Evolutionary conservation across 208 protist genomes (phyloP), one percentile per base, ranked within the genome.

Genomic region (Blechomonas ayalai): DNA sequence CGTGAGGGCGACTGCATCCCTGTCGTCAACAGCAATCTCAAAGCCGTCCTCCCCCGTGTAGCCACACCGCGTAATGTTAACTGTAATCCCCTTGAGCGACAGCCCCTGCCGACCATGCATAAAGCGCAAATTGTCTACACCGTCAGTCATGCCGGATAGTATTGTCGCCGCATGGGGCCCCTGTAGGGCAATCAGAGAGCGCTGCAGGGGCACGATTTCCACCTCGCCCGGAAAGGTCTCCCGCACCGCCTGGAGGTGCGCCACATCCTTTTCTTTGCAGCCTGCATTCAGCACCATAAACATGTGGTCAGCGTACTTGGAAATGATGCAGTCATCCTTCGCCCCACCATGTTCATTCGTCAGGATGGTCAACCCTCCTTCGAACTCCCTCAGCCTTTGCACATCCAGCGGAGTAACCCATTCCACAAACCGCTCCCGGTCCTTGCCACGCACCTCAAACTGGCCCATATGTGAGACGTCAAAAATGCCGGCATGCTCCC

Each of bases 31-130:
- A 0, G 72, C 55, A 24, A 99, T 96, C 68, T 99, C 98, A 59
- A 99, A 99, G 25, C 98, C 98, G 67, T 99, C 98, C 69, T 99
- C 97, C 40, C 98, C 98, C 7, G 97, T 99, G 77, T 99, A 99
- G 25, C 97, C 94, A 72, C 84, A 97, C 42, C 96, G 79, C 1
- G 88, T 83, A 15, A 97, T 44, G 26, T 63, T 59, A 40, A 70
- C 26, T 16, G 55, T 16, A 40, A 90, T 59, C 13, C 72, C 72
- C 18, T 73, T 59, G 18, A 93, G 45, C 9, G 33, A 37, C 37
- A 79, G 61, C 33, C 55, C 59, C 37, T 65, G 54, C 13, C 46
- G 51, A 12, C 73, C 65, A 10, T 42, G 33, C 94, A 98, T 97
- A 57, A 98, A 98, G 8, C 58, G 35, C 9, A 91, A 28, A 45